These are phyloP conservation scores for Voacanga thouarsii DNA, from an alignment of 257 asterid genomes.

Conservation along the genomic window DNA sequence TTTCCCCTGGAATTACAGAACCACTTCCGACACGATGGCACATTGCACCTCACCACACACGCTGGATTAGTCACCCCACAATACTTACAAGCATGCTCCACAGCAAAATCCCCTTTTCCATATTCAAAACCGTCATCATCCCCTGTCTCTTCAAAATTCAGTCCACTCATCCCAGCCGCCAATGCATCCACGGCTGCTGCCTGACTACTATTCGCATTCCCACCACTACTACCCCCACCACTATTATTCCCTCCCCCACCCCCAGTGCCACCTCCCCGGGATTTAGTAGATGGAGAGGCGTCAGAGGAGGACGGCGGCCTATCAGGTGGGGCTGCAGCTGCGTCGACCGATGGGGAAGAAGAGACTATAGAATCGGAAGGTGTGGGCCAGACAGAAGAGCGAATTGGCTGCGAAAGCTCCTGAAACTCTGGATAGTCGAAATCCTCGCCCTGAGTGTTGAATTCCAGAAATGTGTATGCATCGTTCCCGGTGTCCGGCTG, in stretches of 20 bases:
- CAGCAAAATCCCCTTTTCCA: slow-evolving; percentile 77
- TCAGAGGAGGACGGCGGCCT: slow-evolving; percentile 58
- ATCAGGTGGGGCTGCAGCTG: slow-evolving; percentile 31
- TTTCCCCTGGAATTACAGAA: slow-evolving; percentile 98
- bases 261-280: slow-evolving; percentile 39
- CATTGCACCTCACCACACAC: slow-evolving; percentile 90
- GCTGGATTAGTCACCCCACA: slow-evolving; percentile 96
- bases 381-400: slow-evolving; percentile 74
- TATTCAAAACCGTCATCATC: slow-evolving; percentile 87
- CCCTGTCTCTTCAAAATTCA: slow-evolving; percentile 90
- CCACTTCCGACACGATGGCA: slow-evolving; percentile 96
- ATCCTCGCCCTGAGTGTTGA: slow-evolving; percentile 92
- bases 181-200: slow-evolving; percentile 81
- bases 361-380: slow-evolving; percentile 59
- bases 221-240: slow-evolving; percentile 26
- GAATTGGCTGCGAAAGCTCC: slow-evolving; percentile 91
- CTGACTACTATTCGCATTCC: slow-evolving; percentile 41
- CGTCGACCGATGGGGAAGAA: slow-evolving; percentile 15
- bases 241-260: slow-evolving; percentile 31
- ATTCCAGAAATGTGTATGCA: slow-evolving; percentile 85
- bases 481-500: slow-evolving; percentile 96
- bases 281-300: slow-evolving; percentile 46
- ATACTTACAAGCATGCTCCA: slow-evolving; percentile 91
- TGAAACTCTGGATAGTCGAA: slow-evolving; percentile 87
- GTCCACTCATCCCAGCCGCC: slow-evolving; percentile 91